Conservation (phyloP, 148 eudicot species). For the Camellia japonica region DNA sequence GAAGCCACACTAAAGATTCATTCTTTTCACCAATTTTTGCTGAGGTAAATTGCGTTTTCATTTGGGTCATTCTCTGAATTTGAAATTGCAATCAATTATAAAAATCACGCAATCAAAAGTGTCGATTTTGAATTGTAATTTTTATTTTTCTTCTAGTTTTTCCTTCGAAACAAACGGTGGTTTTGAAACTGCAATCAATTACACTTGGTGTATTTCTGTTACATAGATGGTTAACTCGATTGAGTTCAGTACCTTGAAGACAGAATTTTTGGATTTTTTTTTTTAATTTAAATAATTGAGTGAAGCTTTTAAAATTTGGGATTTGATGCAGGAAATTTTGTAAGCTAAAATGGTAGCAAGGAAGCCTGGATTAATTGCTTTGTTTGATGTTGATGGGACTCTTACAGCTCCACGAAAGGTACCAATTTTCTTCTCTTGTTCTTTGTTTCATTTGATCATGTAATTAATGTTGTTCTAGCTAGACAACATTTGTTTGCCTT, state of each 20-base stretch:
- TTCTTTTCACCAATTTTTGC: not conserved
- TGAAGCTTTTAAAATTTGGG: not conserved
- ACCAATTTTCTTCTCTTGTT: not conserved
- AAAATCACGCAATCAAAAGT: not conserved
- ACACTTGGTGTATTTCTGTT: too few relatives aligned
- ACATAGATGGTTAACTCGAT: not conserved
- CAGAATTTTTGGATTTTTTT: too few relatives aligned
- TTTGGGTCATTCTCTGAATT: not conserved
- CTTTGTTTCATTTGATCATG: not conserved
- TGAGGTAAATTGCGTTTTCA: not conserved
- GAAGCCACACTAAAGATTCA: not conserved
- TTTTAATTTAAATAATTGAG: not conserved
- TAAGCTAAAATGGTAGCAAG: constrained; percentile 51
- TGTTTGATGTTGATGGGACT: constrained; percentile 97
- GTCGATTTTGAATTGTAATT: not conserved
- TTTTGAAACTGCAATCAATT: not conserved
- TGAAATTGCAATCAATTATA: not conserved
- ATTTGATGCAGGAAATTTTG: constrained; percentile 12
- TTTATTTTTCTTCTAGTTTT: not conserved
- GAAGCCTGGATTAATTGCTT: constrained; percentile 73
- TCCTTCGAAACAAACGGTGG: not conserved
- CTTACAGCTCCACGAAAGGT: constrained; percentile 92
- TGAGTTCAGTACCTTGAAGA: not conserved
- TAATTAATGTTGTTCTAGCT: not conserved
- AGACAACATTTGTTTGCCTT: too few relatives aligned